Percentiles rank a stretch among this genome's conserved stretches.
phyloP scores from a whole-genome alignment of 2,329 filamentous ascomycete genomes.

The Falciphora oryzae region DNA sequence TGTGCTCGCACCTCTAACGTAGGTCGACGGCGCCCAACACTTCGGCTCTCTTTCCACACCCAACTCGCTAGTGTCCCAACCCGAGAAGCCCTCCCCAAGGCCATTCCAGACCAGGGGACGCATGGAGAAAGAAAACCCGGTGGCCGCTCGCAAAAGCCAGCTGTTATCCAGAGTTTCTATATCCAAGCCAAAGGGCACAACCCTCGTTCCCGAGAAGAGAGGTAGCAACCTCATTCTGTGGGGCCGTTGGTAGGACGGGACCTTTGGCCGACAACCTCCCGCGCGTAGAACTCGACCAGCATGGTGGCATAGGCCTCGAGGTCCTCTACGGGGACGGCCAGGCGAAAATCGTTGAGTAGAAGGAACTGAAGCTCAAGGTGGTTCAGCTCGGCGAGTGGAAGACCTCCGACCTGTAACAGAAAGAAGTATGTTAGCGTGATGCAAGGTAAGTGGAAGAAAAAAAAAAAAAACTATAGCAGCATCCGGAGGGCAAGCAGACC shows the following conservation, averaged over 20 bases:
- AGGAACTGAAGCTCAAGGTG: slow-evolving; percentile 95
- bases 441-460: neutral
- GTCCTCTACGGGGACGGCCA: slow-evolving; percentile 89
- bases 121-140: too few relatives aligned
- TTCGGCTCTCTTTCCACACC: too few relatives aligned
- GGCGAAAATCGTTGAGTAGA: slow-evolving; percentile 89
- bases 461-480: neutral
- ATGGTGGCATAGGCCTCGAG: slow-evolving; percentile 97
- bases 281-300: slow-evolving; percentile 95
- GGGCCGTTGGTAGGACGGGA: slow-evolving; percentile 9
- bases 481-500: neutral
- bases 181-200: too few relatives aligned
- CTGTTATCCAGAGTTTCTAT: too few relatives aligned
- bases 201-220: too few relatives aligned
- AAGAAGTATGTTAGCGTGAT: slow-evolving; percentile 1
- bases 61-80: too few relatives aligned
- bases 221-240: too few relatives aligned
- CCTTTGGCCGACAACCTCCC: slow-evolving; percentile 64
- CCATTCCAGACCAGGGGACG: too few relatives aligned
- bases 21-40: too few relatives aligned
- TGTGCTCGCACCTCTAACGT: too few relatives aligned
- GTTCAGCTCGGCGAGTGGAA: slow-evolving; percentile 88
- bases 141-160: too few relatives aligned
- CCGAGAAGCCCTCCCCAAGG: too few relatives aligned
- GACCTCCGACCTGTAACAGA: slow-evolving; percentile 71